phyloP scores from a whole-genome alignment of 306 rosid genomes.

The Cajanus cajan region DNA sequence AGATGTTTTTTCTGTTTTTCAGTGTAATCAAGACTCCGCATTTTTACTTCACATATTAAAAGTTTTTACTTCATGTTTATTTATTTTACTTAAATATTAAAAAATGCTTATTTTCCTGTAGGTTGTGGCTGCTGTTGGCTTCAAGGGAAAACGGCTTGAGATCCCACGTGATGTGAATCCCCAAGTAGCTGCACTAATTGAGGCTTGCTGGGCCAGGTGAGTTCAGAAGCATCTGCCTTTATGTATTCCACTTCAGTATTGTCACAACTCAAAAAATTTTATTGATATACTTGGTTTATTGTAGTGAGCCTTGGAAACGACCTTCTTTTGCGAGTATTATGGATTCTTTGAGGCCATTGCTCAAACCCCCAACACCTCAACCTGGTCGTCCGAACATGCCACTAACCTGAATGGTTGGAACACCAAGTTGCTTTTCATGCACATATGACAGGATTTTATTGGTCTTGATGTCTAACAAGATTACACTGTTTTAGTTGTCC shows the following conservation, averaged over 20 bases:
- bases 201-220: constrained; percentile 97
- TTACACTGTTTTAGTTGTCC: constrained; percentile 42
- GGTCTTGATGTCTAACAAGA: constrained; percentile 54
- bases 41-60: background rate
- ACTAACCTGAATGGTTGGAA: constrained; percentile 53
- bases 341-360: constrained; percentile 84
- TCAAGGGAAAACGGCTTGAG: constrained; percentile 82
- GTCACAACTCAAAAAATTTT: background rate
- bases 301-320: constrained; percentile 97
- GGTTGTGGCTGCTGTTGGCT: constrained; percentile 99
- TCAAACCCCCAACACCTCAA: constrained; percentile 68
- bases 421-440: constrained; percentile 49
- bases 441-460: constrained; percentile 59
- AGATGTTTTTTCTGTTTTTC: background rate
- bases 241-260: background rate
- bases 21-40: background rate
- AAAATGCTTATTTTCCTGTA: constrained; percentile 33
- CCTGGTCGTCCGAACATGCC: constrained; percentile 61
- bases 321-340: constrained; percentile 86
- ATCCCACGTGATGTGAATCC: constrained; percentile 85
- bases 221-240: constrained; percentile 33
- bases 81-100: constrained; percentile 20
- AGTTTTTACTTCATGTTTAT: background rate
- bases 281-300: constrained; percentile 30
- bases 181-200: constrained; percentile 74